Evolutionary conservation across 805 yeast genomes (phyloP), one percentile per base, ranked within the genome.

Genomic region (Debaryomyces prosopidis): DNA sequence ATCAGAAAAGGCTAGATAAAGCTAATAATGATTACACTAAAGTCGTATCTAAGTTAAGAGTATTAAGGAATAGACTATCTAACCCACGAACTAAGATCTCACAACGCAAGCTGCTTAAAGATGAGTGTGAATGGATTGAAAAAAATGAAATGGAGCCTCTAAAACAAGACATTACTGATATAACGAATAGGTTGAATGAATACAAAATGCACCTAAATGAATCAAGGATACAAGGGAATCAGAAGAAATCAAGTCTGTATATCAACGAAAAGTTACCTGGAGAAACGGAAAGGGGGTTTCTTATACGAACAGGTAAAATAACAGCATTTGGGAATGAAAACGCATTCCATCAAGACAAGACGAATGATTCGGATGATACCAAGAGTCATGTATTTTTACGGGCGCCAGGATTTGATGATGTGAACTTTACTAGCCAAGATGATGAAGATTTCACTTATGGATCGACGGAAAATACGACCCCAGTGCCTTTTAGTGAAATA

Each of bases 241-340:
- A 58, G 1, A 43, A 33, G 10, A n/a, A 35, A 20, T 17, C 39
- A 7, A 33, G 28, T 18, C 27, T 34, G 9, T n/a, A 26, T 10
- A 38, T 38, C 16, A 45, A 41, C 14, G 77, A 68, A 3, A 71
- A 75, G 50, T 70, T 78, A 5, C 81, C 86, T 0, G 87, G 79
- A n/a, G 98, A 94, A 58, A 66, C 89, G 0, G 87, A 86, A 57
- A 80, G 80, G 45, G 97, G 91, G 41, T 91, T 66, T 58, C 71
- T 94, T 48, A 80, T 94, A 0, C 75, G 99, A 51, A 91, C 92
- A 0, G 99, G 99, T 23, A 84, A 89, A 61, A 81, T 90, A 45
- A 94, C 99, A 0, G 98, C 98, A 0, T 94, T 94, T 71, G 96
- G 97, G 9, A 79, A 80, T 26, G 67, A 80, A 16, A 73, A 75